Evolutionary conservation across 208 protist genomes (phyloP).

Genomic region (Leishmania mexicana): DNA sequence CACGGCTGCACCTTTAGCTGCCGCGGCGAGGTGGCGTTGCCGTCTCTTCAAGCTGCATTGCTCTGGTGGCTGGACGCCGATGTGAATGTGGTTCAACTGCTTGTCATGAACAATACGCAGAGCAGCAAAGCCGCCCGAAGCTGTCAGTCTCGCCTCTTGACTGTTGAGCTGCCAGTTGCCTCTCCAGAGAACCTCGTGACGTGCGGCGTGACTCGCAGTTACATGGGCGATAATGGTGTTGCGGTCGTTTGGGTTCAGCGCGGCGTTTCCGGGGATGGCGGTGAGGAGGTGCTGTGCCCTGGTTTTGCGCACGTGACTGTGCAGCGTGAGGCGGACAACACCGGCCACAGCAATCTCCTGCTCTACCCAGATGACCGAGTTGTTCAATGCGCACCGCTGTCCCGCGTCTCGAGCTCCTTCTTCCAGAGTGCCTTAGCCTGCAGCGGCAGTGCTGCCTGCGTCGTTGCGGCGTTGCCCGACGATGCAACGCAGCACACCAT

Average conservation of each 20-base stretch:
- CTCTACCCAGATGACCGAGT: conserved; percentile 48
- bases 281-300: neutral
- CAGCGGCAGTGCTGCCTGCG: conserved; percentile 33
- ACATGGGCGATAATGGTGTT: conserved; percentile 55
- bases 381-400: conserved; percentile 43
- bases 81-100: conserved; percentile 46
- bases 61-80: conserved; percentile 80
- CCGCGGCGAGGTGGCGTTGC: conserved; percentile 57
- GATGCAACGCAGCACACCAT: conserved; percentile 21
- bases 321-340: conserved; percentile 56
- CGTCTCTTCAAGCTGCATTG: conserved; percentile 58
- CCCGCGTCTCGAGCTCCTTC: conserved; percentile 23
- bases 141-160: conserved; percentile 61
- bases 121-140: conserved; percentile 44
- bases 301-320: conserved; percentile 53
- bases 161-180: conserved; percentile 54
- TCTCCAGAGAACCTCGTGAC: conserved; percentile 44
- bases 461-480: conserved; percentile 45
- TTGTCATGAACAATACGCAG: conserved; percentile 49
- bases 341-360: conserved; percentile 49
- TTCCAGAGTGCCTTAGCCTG: conserved; percentile 10
- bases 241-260: conserved; percentile 66
- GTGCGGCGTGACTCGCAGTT: conserved; percentile 64
- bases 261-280: conserved; percentile 17
- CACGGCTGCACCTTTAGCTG: conserved; percentile 40